These are phyloP conservation scores for Naganishia albida DNA, from an alignment of 1,284 basidiomycete genomes.

Conservation along the genomic window DNA sequence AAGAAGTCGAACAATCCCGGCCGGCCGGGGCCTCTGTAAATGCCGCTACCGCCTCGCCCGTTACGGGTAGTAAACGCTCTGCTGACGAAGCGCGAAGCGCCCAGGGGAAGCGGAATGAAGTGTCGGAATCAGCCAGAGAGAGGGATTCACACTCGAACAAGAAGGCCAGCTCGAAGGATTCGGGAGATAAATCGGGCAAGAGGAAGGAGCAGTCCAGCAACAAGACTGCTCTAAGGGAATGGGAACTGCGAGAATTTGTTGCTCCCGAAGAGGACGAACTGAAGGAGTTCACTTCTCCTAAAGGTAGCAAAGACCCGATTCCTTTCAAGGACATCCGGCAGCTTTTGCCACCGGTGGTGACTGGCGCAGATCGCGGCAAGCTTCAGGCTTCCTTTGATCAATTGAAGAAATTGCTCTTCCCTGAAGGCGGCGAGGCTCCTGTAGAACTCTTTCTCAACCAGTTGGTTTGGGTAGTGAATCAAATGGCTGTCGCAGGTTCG, in stretches of 20 bases:
- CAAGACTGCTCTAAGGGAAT: neutral
- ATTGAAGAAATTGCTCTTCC: slow-evolving; percentile 1
- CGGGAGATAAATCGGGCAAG: neutral
- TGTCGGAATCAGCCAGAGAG: neutral
- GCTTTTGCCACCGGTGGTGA: slow-evolving; percentile 4
- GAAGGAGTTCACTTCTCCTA: neutral
- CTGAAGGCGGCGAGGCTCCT: neutral
- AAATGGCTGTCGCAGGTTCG: slow-evolving; percentile 3
- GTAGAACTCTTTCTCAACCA: slow-evolving; percentile 12
- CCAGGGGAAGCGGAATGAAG: neutral
- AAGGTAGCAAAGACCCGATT: neutral
- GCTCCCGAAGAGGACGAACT: slow-evolving; percentile 7
- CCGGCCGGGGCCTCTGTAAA: neutral
- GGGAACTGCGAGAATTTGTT: slow-evolving; percentile 10
- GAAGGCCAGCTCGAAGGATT: neutral
- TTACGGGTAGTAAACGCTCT: neutral
- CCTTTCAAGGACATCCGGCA: slow-evolving; percentile 9
- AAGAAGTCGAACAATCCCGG: neutral
- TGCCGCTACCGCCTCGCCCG: neutral
- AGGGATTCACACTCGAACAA: neutral
- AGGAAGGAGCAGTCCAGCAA: neutral
- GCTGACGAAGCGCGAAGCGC: neutral
- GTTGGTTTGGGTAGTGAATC: slow-evolving; percentile 1
- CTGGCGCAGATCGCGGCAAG: neutral
- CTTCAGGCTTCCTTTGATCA: neutral